phyloP scores from a whole-genome alignment of 441 rosid species.

The Kokia cookei region DNA sequence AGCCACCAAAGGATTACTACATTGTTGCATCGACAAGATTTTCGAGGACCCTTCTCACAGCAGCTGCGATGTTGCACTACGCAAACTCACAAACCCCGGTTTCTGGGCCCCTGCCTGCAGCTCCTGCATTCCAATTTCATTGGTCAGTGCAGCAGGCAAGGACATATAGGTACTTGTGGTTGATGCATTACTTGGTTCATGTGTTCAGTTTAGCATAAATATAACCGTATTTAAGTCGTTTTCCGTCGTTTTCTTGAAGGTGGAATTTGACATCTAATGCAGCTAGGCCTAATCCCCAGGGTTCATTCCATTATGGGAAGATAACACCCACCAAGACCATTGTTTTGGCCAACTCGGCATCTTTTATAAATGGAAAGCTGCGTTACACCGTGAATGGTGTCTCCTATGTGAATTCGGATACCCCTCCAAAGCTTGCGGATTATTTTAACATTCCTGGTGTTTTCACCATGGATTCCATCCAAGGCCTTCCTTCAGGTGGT shows the following conservation, averaged over 20 bases:
- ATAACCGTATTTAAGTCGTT: not conserved
- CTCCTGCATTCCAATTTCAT: constrained; percentile 38
- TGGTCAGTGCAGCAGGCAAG: constrained; percentile 92
- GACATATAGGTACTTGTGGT: constrained; percentile 52
- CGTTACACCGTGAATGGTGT: constrained; percentile 74
- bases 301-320: constrained; percentile 81
- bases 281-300: constrained; percentile 94
- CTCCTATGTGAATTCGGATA: constrained; percentile 65
- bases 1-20: constrained; percentile 72
- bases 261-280: constrained; percentile 95
- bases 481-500: constrained; percentile 41
- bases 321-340: constrained; percentile 53
- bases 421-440: constrained; percentile 91
- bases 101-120: constrained; percentile 60
- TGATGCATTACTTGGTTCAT: not conserved
- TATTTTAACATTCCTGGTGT: constrained; percentile 69
- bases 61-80: constrained; percentile 59
- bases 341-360: constrained; percentile 61
- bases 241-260: constrained; percentile 24
- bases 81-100: constrained; percentile 46
- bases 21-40: constrained; percentile 72
- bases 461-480: constrained; percentile 47
- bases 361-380: constrained; percentile 67
- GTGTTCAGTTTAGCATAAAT: not conserved
- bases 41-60: constrained; percentile 29